Evolutionary conservation across 441 rosid genomes (phyloP).

Genomic region (Populus trichocarpa): DNA sequence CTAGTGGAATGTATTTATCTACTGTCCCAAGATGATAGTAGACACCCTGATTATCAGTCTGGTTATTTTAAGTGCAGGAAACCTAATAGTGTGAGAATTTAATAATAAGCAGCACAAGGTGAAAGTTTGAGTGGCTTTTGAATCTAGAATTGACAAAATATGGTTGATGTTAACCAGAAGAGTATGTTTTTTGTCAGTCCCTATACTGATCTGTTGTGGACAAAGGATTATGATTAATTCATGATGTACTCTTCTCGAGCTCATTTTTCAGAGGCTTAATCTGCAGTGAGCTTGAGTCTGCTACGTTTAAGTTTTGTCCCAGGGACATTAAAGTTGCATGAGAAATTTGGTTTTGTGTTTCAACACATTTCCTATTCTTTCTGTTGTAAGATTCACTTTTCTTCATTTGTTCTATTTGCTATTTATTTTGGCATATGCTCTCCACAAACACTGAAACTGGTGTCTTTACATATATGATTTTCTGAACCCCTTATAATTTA

Average conservation of each 20-base stretch:
- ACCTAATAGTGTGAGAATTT: background rate
- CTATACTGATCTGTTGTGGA: background rate
- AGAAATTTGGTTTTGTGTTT: background rate
- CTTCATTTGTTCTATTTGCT: background rate
- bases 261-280: background rate
- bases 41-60: background rate
- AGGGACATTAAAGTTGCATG: background rate
- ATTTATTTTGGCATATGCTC: background rate
- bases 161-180: background rate
- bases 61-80: background rate
- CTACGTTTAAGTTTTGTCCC: background rate
- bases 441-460: background rate
- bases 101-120: background rate
- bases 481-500: constrained; percentile 14
- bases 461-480: constrained; percentile 6
- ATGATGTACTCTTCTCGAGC: background rate
- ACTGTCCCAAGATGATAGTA: background rate
- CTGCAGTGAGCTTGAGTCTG: background rate
- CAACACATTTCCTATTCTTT: background rate
- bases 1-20: background rate
- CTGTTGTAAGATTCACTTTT: background rate
- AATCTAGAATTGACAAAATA: background rate
- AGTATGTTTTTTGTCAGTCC: background rate
- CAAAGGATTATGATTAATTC: background rate
- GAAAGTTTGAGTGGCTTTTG: too few relatives aligned